Conservation (phyloP, 2,329 filamentous ascomycete species). For the Lasiodiplodia sp. region DNA sequence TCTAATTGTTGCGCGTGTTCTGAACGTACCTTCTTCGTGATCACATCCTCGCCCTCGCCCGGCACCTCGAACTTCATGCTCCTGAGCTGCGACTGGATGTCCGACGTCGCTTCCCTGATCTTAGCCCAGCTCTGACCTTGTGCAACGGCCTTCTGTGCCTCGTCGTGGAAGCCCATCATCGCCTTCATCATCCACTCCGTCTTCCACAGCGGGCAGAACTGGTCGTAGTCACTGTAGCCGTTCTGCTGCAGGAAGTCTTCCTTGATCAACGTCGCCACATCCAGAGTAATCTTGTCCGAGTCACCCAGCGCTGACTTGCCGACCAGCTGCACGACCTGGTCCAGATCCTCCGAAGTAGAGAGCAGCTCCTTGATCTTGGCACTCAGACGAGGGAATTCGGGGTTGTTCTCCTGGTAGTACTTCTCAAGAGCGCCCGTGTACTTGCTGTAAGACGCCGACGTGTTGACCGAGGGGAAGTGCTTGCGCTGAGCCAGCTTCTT, state of each 20-base stretch:
- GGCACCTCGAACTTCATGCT: slow-evolving; percentile 98
- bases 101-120: slow-evolving; percentile 87
- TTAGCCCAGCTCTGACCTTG: slow-evolving; percentile 93
- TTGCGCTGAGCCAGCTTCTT: slow-evolving; percentile 99
- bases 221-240: slow-evolving; percentile 98
- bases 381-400: slow-evolving; percentile 91
- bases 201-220: slow-evolving; percentile 99
- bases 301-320: slow-evolving; percentile 97
- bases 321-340: slow-evolving; percentile 98
- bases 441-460: slow-evolving; percentile 92
- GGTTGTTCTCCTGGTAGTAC: slow-evolving; percentile 92
- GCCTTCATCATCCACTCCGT: slow-evolving; percentile 99
- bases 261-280: slow-evolving; percentile 90
- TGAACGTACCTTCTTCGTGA: slow-evolving; percentile 77
- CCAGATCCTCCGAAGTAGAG: slow-evolving; percentile 93
- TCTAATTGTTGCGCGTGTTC: slow-evolving; percentile 36
- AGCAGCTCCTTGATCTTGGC: slow-evolving; percentile 94
- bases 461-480: slow-evolving; percentile 99
- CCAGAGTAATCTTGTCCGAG: slow-evolving; percentile 96
- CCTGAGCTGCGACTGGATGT: slow-evolving; percentile 84
- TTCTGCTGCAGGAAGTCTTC: slow-evolving; percentile 99
- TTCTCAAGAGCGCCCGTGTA: slow-evolving; percentile 89
- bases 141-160: slow-evolving; percentile 91
- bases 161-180: slow-evolving; percentile 97
- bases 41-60: slow-evolving; percentile 78